phyloP scores from a whole-genome alignment of 139 green algal species.

The Haematococcus lacustris region DNA sequence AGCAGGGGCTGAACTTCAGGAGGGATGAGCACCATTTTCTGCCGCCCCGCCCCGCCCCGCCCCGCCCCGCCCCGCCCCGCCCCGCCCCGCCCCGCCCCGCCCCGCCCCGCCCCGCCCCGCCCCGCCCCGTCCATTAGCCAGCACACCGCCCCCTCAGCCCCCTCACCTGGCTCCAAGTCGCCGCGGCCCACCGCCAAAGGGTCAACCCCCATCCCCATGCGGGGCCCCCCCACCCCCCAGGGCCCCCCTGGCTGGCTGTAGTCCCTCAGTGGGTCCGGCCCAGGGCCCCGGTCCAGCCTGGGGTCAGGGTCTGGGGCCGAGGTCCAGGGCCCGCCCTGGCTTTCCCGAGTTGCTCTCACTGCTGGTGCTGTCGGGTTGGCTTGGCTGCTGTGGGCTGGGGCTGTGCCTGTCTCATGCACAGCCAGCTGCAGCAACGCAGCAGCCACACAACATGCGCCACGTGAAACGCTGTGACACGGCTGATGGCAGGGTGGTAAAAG shows the following conservation, averaged over 20 bases:
- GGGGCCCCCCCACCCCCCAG: neutral
- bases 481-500: neutral
- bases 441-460: neutral
- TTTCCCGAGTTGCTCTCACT: too few species aligned
- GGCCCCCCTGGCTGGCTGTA: neutral
- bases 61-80: too few species aligned
- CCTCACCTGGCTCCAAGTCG: neutral
- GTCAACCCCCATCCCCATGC: neutral
- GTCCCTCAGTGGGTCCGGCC: neutral
- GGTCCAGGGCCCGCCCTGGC: too few species aligned
- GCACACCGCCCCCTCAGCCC: neutral
- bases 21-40: neutral
- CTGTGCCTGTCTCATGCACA: neutral
- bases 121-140: neutral
- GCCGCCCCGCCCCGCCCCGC: too few species aligned
- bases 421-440: neutral
- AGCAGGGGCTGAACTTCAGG: neutral
- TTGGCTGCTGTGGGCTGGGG: neutral
- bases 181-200: neutral
- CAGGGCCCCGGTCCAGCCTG: neutral
- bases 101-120: too few species aligned
- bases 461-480: neutral
- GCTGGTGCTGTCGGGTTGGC: neutral
- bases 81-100: too few species aligned
- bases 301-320: neutral